A percentile compares a stretch with the other conserved stretches of the same genome.
These are phyloP conservation scores for Isoetes engelmannii DNA, from an alignment of 83 land plant species.

Conservation along the genomic window DNA sequence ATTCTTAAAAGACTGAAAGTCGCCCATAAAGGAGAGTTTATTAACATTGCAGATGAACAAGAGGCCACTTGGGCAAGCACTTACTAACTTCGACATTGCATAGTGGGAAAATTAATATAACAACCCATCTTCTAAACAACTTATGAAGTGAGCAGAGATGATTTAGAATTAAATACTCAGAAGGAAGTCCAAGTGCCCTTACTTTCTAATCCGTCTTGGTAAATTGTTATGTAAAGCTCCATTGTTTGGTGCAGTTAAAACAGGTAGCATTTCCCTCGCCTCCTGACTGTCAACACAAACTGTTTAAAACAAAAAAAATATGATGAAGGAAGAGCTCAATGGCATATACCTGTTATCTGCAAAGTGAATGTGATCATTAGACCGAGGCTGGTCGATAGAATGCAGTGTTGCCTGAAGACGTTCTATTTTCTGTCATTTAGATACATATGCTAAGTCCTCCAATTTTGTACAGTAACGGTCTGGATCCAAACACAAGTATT, in stretches of 20 bases:
- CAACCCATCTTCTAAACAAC: no score
- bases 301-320: background rate
- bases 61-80: background rate
- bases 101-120: background rate
- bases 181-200: background rate
- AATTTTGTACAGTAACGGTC: conserved; percentile 34
- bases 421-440: conserved; percentile 25
- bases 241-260: background rate
- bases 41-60: background rate
- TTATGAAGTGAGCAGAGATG: no score
- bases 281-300: conserved; percentile 34
- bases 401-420: conserved; percentile 38
- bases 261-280: conserved; percentile 37
- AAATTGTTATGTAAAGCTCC: conserved; percentile 12
- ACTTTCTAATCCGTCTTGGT: conserved; percentile 37
- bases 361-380: conserved; percentile 48
- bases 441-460: conserved; percentile 17
- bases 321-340: background rate
- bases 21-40: background rate
- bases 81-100: background rate
- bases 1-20: background rate
- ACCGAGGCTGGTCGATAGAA: conserved; percentile 35
- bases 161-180: no score
- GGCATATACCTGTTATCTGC: conserved; percentile 53
- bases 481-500: background rate